Evolutionary conservation across 148 eudicot species (phyloP).

Genomic region (Pharnaceum exiguum): DNA sequence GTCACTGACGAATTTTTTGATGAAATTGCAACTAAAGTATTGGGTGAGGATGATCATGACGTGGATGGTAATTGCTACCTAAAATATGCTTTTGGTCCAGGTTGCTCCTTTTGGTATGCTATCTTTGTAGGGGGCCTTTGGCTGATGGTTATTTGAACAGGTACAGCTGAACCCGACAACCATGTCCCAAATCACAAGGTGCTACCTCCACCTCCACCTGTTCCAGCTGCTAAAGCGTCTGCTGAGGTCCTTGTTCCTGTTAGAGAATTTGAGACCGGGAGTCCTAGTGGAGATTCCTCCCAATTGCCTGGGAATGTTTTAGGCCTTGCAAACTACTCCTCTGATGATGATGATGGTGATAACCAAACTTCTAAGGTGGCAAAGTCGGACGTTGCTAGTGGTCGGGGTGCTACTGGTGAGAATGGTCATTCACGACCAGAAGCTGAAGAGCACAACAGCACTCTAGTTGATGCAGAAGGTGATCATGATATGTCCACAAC

Average conservation of each 20-base stretch:
- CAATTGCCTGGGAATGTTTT: conserved; percentile 64
- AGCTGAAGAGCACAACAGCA: conserved; percentile 18
- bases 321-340: conserved; percentile 86
- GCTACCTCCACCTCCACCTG: conserved; percentile 34
- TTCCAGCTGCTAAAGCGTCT: conserved; percentile 50
- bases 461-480: conserved; percentile 19
- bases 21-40: conserved; percentile 89
- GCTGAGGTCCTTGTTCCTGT: conserved; percentile 59
- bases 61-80: conserved; percentile 41
- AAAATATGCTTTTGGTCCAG: conserved; percentile 1
- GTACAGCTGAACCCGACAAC: conserved; percentile 31
- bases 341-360: conserved; percentile 73
- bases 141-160: conserved; percentile 2
- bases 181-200: conserved; percentile 22
- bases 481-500: conserved; percentile 18
- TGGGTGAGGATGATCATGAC: conserved; percentile 60
- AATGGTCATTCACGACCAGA: conserved; percentile 40
- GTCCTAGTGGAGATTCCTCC: conserved; percentile 60
- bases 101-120: conserved; percentile 1
- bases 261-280: conserved; percentile 41
- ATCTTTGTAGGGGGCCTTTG: neutral
- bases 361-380: conserved; percentile 30
- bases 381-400: conserved; percentile 16
- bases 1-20: conserved; percentile 94
- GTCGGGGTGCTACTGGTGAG: conserved; percentile 21